A percentile compares a stretch with the other conserved stretches of the same genome.
These are phyloP conservation scores for Monilinia laxa DNA, from an alignment of 2,329 filamentous ascomycete species.

Conservation along the genomic window DNA sequence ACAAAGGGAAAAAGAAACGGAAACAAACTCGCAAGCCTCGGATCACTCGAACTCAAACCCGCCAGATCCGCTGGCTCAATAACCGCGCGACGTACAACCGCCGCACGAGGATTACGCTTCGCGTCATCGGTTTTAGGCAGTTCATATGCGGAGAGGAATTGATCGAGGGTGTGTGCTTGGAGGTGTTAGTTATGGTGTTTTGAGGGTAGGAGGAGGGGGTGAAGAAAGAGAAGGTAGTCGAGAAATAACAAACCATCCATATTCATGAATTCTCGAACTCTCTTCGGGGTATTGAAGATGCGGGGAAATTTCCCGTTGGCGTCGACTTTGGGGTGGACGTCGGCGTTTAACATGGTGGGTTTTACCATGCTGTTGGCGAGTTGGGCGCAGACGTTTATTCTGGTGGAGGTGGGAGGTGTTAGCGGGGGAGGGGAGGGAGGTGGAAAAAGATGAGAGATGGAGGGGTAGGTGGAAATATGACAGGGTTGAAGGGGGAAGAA, in stretches of 20 bases:
- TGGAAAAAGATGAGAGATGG: background rate
- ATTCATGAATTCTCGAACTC: slow-evolving; percentile 28
- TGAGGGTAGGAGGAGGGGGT: background rate
- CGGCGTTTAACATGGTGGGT: slow-evolving; percentile 24
- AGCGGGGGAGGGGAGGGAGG: background rate
- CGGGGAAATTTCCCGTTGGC: slow-evolving; percentile 26
- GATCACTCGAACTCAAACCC: background rate
- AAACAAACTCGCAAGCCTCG: background rate
- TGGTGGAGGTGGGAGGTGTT: slow-evolving; percentile 12
- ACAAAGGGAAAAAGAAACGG: background rate
- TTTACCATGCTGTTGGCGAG: slow-evolving; percentile 30
- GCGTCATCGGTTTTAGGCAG: background rate
- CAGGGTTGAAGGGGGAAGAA: background rate
- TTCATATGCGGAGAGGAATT: background rate
- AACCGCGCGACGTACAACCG: background rate
- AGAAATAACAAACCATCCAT: slow-evolving; percentile 28
- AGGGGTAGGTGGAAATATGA: too few relatives aligned
- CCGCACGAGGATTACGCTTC: background rate
- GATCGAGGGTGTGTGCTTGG: background rate
- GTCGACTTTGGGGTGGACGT: slow-evolving; percentile 33
- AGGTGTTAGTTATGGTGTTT: background rate
- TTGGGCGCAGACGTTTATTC: slow-evolving; percentile 31
- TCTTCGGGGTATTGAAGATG: slow-evolving; percentile 29
- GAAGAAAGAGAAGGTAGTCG: background rate
- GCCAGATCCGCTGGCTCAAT: background rate